Evolutionary conservation across 2,329 filamentous ascomycete genomes (phyloP), one percentile per base, ranked within the genome.

Genomic region (Claviceps sp.): DNA sequence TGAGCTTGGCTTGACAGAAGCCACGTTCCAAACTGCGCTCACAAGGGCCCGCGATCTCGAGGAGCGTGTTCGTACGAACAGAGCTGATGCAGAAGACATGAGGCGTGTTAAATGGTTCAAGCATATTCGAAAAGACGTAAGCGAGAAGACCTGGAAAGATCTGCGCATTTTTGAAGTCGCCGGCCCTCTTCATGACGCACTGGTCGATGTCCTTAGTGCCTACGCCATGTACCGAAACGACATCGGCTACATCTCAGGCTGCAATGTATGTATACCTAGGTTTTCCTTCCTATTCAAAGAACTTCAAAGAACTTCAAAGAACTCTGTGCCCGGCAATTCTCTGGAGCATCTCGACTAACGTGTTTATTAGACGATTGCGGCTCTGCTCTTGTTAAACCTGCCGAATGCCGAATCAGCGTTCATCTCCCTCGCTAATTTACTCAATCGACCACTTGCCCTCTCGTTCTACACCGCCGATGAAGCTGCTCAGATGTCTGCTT

Each of bases 141-240:
- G 74, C 44, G 69, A 78, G 29, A 71, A 70, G 37, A 87, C 85
- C 1, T 90, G 84, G 72, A 76, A 77, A 2, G 85, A 89, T 52
- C 68, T 89, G 45, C 79, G 79, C 58, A 85, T 90, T 61, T 91
- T 90, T 62, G 77, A 83, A 58, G 68, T 72, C 5, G 77, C 69
- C 16, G 82, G 78, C 0, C 85, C 86, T 1, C 70, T 90, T 11
- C 79, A 90, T 61, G 71, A 80, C 52, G 74, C 77, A 39, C 70
- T 93, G 34, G 71, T 85, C 17, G 82, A 91, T 61, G 79, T 93
- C 9, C 72, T 91, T 54, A 82, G 82, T 60, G 88, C 87, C 6
- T 91, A 91, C 66, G 76, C 82, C 51, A 85, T 88, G 78, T 93
- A 93, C 66, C 78, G 87, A 54, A 84, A 82, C 57, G 87, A 93